Conservation (phyloP, 805 yeast species). For the Candida maris region DNA sequence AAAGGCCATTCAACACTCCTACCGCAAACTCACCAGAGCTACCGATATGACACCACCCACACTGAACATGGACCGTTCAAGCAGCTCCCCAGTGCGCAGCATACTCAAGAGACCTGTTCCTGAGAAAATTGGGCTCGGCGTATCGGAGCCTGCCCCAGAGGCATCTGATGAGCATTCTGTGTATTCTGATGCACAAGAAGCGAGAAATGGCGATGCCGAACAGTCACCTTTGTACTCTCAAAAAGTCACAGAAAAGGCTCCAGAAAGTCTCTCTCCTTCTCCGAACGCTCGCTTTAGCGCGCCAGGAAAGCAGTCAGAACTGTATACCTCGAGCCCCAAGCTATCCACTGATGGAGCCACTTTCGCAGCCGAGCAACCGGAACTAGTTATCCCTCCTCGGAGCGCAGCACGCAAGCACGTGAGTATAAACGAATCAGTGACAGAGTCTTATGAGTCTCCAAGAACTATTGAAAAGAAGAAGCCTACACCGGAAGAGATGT, state of each 20-base stretch:
- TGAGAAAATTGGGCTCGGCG: no score
- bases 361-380: no score
- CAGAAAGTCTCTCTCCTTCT: conserved; percentile 12
- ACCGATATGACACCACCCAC: neutral
- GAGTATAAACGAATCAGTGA: conserved; percentile 14
- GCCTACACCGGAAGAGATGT: conserved; percentile 48
- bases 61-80: neutral
- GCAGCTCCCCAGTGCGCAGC: conserved; percentile 20
- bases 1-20: conserved; percentile 1
- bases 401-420: conserved; percentile 19
- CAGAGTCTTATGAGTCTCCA: conserved; percentile 7
- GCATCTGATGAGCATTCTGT: conserved; percentile 20
- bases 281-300: conserved; percentile 17
- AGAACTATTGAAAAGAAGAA: conserved; percentile 5
- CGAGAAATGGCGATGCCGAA: neutral
- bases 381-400: no score
- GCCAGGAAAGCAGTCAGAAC: conserved; percentile 1
- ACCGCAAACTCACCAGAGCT: neutral
- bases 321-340: no score
- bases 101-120: conserved; percentile 15
- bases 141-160: conserved; percentile 6
- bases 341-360: no score
- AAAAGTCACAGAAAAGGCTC: conserved; percentile 24
- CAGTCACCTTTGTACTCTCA: conserved; percentile 11
- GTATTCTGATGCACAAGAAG: conserved; percentile 27